Base-by-base conservation (phyloP, 1,284 basidiomycete genomes). In the Ganoderma sinense region DNA sequence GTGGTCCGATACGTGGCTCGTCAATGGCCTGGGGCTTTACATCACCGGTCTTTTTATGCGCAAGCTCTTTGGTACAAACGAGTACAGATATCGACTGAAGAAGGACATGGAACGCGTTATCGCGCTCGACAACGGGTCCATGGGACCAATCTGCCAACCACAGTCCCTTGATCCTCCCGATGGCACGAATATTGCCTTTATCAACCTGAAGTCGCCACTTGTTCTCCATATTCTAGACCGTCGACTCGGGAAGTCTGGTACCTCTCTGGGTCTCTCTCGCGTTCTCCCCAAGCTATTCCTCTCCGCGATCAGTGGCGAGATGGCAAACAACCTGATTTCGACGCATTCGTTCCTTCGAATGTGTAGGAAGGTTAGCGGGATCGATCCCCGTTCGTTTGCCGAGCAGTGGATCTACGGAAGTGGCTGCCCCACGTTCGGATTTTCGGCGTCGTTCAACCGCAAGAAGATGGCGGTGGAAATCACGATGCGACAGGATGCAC, bases 371-470 rank as follows among this genome's bases (percentile, higher is more conserved):
- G 94, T 98, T 62, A 97, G 95, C 76, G 94, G 95, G 14, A 91
- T 96, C 23, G 97, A 99, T 79, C 88, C 96, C 45, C 88, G 94
- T 67, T 88, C 89, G 31, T 99, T 99, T 79, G 94, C 95, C 33
- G 96, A 99, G 78, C 97, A 99, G 80, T 99, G 98, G 98, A 96
- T 99, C 73, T 98, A 97, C 78, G 97, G 97, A 16, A 97, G 95
- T 78, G 98, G 98, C 5, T 98, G 97, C 79, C 98, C 98, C 0
- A 89, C 92, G 13, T 97, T 99, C 80, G 89, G 89, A 1, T 94
- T 99, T 80, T 89, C 91, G 51, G 96, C 97, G 2, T 92, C 92
- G 56, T 99, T 99, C 83, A 98, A 99, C 80, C 88, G 97, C 74
- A 99, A 99, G 85, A 97, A 97, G 84, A 97, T 99, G 91, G 92